Evolutionary conservation across 2,329 filamentous ascomycete genomes (phyloP), one percentile per base, ranked within the genome.

Genomic region (Penicillium rolfsii): DNA sequence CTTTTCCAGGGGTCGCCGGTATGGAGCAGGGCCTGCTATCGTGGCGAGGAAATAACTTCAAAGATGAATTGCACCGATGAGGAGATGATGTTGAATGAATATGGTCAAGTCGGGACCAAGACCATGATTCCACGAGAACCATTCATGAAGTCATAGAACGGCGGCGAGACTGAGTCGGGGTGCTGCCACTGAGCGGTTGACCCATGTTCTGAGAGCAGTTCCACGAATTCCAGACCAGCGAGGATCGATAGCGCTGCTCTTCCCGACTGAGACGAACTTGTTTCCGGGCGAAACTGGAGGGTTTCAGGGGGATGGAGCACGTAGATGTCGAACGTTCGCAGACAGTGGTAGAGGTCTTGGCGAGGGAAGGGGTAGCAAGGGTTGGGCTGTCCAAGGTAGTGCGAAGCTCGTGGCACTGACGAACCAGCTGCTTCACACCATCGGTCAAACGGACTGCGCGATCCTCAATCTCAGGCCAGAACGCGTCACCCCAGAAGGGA

Each of bases 401-500:
- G 22, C 71, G 72, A 8, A 78, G 67, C 54, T 77, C 76, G 43
- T 74, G 64, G 62, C 77, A 80, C 61, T 80, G 78, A 40, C 70
- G 63, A 2, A 77, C 68, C 52, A 80, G 67, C 60, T 79, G 68
- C 61, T 77, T 72, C 26, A 80, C 74, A 1, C 76, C 75, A 1
- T 74, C 70, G 16, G 76, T 75, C 60, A 80, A 61, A 33, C 70
- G 69, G 22, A 70, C 70, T 2, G 78, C 77, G 16, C 78, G 75
- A 49, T 75, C 69, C 57, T 78, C 75, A 24, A 80, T 77, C 19
- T 78, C 76, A 1, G 73, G 73, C 77, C 77, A 80, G 61, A 78
- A 77, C 5, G 68, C 70, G 35, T 74, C 70, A 41, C 78, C 78
- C 78, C 78, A 80, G 65, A 80, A 79, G 2, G 76, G 68, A 58